A percentile compares a stretch with the other conserved stretches of the same genome.
Conservation (phyloP, 1,284 basidiomycete genomes). For the Lentinus polychrous region DNA sequence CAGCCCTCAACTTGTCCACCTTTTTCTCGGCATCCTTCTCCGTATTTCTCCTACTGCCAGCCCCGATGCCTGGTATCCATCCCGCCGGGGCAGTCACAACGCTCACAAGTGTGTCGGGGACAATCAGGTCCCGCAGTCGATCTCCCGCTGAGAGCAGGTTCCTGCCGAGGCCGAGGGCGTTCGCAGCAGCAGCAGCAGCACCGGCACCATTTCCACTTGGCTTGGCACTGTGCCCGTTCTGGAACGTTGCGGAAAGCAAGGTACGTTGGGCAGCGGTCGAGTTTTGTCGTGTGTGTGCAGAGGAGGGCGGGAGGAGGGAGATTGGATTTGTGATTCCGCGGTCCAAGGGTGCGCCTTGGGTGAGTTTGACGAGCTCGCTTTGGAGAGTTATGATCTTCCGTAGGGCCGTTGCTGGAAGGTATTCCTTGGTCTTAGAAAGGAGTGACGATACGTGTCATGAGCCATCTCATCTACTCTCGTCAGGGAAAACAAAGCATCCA, state of each 20-base stretch:
- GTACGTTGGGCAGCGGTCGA: constrained; percentile 48
- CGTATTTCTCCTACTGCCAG: constrained; percentile 29
- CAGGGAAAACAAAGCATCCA: constrained; percentile 10
- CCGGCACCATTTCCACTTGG: constrained; percentile 33
- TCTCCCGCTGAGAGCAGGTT: constrained; percentile 87
- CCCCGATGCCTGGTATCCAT: constrained; percentile 62
- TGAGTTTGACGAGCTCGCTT: constrained; percentile 66
- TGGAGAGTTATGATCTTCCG: constrained; percentile 83
- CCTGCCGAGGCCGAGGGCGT: constrained; percentile 52
- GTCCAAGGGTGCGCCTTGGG: constrained; percentile 28
- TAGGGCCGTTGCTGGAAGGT: constrained; percentile 73
- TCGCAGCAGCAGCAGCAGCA: constrained; percentile 53
- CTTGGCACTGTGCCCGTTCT: no score
- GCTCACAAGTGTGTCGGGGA: constrained; percentile 83
- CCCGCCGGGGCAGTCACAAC: constrained; percentile 56
- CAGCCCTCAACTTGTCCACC: constrained; percentile 63
- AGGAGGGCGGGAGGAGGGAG: neutral
- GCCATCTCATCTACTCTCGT: neutral
- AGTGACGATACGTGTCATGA: neutral
- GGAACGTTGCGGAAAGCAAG: constrained; percentile 70
- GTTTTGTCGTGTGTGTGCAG: constrained; percentile 33
- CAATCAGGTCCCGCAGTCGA: constrained; percentile 80
- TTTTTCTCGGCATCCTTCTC: constrained; percentile 54
- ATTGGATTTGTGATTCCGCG: constrained; percentile 28
- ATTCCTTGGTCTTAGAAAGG: constrained; percentile 74